Evolutionary conservation across 345 rosid species (phyloP).

Genomic region (Adansonia digitata): DNA sequence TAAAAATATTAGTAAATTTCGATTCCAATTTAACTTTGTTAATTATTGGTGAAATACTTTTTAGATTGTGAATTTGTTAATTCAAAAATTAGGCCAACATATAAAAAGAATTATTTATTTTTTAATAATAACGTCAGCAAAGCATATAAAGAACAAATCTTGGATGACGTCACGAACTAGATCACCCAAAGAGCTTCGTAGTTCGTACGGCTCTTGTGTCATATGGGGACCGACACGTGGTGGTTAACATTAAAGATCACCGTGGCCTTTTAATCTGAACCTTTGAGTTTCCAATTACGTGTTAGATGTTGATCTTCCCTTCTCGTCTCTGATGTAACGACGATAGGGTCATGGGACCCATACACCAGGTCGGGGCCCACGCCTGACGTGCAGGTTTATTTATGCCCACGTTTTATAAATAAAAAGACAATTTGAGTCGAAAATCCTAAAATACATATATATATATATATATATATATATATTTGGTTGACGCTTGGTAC

Average conservation of each 20-base stretch:
- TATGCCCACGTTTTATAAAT: background rate
- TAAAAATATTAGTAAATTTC: no score
- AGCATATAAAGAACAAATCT: no score
- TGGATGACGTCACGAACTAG: constrained; percentile 6
- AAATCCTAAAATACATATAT: no score
- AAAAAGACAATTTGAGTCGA: background rate
- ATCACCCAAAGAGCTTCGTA: no score
- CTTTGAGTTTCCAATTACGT: constrained; percentile 13
- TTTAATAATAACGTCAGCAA: no score
- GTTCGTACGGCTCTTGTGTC: background rate
- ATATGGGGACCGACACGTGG: constrained; percentile 3
- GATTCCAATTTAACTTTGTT: no score
- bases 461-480: no score
- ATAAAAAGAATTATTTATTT: no score
- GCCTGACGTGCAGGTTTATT: background rate
- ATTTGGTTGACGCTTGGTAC: no score
- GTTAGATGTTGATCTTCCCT: background rate
- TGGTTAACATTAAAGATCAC: background rate
- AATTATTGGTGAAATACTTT: no score
- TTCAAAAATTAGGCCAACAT: no score
- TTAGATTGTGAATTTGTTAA: no score
- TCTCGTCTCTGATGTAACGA: background rate
- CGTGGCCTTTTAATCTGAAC: background rate
- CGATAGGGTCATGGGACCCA: background rate
- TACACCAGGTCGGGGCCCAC: background rate